Evolutionary conservation across 192 early-diverging fungal species (phyloP).

Genomic region (Diversispora eburnea): DNA sequence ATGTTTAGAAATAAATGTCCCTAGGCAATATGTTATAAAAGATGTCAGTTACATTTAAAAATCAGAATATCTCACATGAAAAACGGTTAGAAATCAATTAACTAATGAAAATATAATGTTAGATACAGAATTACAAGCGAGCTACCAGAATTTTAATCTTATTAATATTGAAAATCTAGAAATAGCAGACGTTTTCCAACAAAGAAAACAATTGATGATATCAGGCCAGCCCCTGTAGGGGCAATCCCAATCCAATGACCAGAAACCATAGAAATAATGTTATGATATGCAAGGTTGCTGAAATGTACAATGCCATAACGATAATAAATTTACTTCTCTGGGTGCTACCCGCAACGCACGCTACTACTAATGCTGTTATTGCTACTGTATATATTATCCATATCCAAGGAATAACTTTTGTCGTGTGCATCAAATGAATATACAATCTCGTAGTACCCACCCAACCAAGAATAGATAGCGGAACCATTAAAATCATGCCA

Average conservation of each 20-base stretch:
- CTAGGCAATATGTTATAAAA: too few species aligned
- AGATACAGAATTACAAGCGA: too few species aligned
- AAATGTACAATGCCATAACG: not conserved
- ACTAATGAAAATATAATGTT: too few species aligned
- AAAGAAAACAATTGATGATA: conserved; percentile 20
- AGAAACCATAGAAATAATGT: not conserved
- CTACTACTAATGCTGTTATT: not conserved
- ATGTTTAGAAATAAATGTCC: too few species aligned
- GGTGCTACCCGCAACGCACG: not conserved
- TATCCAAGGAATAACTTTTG: too few species aligned
- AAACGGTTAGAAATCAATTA: too few species aligned
- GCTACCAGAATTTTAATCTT: too few species aligned
- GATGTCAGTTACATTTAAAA: too few species aligned
- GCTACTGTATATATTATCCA: not conserved
- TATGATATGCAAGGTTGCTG: conserved; percentile 14
- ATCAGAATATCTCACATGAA: too few species aligned
- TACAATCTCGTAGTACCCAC: not conserved
- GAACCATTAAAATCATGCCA: not conserved
- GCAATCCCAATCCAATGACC: conserved; percentile 2
- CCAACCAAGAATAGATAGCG: conserved; percentile 1
- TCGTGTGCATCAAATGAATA: not conserved
- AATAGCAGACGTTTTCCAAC: conserved; percentile 24
- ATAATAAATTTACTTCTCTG: not conserved
- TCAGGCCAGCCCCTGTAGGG: not conserved
- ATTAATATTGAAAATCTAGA: conserved; percentile 21